phyloP scores from a whole-genome alignment of 306 rosid genomes.

The Malus fusca region DNA sequence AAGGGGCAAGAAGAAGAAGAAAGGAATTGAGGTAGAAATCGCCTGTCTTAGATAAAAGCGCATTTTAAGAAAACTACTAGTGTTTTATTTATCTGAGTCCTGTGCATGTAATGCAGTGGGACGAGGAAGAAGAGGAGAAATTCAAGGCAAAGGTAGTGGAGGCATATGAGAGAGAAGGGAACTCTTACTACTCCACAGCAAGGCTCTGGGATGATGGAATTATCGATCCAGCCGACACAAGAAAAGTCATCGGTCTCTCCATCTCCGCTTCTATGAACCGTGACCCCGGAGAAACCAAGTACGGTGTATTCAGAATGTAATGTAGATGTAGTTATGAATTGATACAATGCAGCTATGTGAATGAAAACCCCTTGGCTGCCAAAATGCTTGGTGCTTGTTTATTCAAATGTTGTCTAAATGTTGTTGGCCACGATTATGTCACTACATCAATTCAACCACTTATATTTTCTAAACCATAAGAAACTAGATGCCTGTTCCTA shows the following conservation, averaged over 20 bases:
- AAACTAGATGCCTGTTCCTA: not conserved
- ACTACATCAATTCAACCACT: not conserved
- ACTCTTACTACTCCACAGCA: slow-evolving; percentile 85
- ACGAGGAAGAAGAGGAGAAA: slow-evolving; percentile 77
- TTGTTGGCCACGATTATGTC: not conserved
- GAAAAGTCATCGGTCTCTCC: slow-evolving; percentile 68
- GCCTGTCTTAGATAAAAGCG: not conserved
- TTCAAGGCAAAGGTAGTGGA: slow-evolving; percentile 71
- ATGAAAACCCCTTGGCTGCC: not conserved
- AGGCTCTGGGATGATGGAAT: slow-evolving; percentile 96
- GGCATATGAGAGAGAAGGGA: slow-evolving; percentile 81
- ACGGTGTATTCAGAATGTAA: slow-evolving; percentile 90
- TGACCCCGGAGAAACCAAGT: slow-evolving; percentile 59
- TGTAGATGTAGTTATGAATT: not conserved
- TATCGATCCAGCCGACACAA: slow-evolving; percentile 93
- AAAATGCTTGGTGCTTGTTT: not conserved
- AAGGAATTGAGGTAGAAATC: slow-evolving; percentile 72
- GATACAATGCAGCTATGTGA: slow-evolving; percentile 3
- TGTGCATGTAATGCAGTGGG: slow-evolving; percentile 44
- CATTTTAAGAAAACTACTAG: not conserved
- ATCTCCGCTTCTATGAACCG: slow-evolving; percentile 75
- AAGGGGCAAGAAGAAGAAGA: slow-evolving; percentile 76
- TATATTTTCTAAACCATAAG: not conserved
- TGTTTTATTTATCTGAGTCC: slow-evolving; percentile 9
- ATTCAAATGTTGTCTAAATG: not conserved